Evolutionary conservation across 108 stramenopile species (phyloP).

Genomic region (Stephanodiscus triporus): DNA sequence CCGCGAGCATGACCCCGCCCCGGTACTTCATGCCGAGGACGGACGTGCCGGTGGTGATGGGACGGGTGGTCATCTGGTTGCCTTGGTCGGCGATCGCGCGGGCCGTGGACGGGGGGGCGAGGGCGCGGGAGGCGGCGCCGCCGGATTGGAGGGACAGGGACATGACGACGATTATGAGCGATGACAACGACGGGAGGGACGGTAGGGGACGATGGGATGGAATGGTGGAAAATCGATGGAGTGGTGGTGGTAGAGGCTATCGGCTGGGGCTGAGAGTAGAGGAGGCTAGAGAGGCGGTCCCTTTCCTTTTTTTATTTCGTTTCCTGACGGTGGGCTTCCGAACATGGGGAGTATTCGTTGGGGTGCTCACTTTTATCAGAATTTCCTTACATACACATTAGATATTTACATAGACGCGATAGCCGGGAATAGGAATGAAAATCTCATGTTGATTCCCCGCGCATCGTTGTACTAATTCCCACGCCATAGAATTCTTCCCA

Average conservation of each 20-base stretch:
- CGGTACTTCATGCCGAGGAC: constrained; percentile 94
- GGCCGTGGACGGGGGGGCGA: constrained; percentile 20
- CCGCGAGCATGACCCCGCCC: constrained; percentile 96
- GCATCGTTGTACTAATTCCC: no score
- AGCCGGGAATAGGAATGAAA: no score
- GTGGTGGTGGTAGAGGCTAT: no score
- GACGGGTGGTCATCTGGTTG: constrained; percentile 76
- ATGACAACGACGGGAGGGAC: constrained; percentile 7
- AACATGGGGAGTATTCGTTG: no score
- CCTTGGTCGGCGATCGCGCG: not conserved
- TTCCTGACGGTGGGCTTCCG: no score
- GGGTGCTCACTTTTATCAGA: no score
- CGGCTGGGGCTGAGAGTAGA: no score
- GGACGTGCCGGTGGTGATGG: constrained; percentile 97
- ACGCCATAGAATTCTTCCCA: no score
- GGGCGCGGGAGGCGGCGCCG: constrained; percentile 42
- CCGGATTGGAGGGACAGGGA: constrained; percentile 51
- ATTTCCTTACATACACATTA: no score
- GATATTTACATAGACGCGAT: no score
- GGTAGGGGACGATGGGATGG: constrained; percentile 17
- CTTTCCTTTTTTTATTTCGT: not conserved
- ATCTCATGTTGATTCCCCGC: no score
- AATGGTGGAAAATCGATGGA: constrained; percentile 41
- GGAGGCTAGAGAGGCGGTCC: no score
- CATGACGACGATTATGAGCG: constrained; percentile 16